Percentiles rank a stretch among this genome's conserved stretches.
Conservation (phyloP, 108 stramenopile species). For the Nitzschia inconspicua region DNA sequence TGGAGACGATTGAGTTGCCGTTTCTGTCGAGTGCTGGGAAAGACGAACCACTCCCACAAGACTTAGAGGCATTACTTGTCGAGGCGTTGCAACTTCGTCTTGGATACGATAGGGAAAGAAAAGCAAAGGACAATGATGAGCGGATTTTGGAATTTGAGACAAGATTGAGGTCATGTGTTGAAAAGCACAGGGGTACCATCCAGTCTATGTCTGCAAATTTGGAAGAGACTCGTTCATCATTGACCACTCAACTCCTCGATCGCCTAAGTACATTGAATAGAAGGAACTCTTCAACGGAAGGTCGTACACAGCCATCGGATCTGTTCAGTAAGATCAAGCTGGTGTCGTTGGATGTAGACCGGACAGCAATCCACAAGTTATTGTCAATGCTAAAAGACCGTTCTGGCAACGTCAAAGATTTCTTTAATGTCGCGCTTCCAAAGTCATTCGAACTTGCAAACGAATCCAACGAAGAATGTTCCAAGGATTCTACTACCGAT, state of each 20-base stretch:
- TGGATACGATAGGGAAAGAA: conserved; percentile 26
- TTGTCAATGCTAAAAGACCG: conserved; percentile 7
- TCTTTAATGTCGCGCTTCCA: too few relatives aligned
- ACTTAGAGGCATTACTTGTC: conserved; percentile 42
- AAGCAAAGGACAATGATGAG: conserved; percentile 24
- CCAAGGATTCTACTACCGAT: too few relatives aligned
- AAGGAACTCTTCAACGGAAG: background rate
- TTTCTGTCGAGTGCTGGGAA: conserved; percentile 30
- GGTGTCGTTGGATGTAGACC: conserved; percentile 47
- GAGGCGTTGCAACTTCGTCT: conserved; percentile 48
- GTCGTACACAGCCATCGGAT: too few relatives aligned
- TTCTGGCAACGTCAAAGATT: background rate
- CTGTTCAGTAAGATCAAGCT: conserved; percentile 32
- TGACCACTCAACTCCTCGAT: conserved; percentile 33
- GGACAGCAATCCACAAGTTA: conserved; percentile 18
- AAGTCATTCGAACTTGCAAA: too few relatives aligned
- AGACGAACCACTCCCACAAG: conserved; percentile 42
- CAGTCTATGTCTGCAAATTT: conserved; percentile 20
- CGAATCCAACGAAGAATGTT: background rate
- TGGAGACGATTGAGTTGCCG: conserved; percentile 44
- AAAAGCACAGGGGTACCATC: conserved; percentile 19
- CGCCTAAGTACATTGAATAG: conserved; percentile 20
- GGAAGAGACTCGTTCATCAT: conserved; percentile 25
- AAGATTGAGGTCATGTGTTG: conserved; percentile 27
- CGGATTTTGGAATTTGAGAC: conserved; percentile 29